Base-by-base conservation (phyloP, 305 asterid genomes). In the Coffea humblotiana region DNA sequence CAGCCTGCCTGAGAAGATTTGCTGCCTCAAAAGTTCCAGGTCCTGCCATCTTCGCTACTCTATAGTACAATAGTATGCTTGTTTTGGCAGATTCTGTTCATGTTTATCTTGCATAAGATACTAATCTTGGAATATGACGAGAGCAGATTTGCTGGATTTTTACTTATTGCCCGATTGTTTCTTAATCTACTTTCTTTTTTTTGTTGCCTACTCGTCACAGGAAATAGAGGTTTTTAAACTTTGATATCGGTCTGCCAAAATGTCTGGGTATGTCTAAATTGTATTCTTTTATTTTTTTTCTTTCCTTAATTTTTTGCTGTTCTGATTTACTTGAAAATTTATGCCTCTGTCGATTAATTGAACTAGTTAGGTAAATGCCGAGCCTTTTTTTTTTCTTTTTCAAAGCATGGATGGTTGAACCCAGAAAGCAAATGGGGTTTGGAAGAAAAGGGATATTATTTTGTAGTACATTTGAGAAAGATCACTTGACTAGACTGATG, bases 1-100 rank as follows among this genome's bases (percentile, higher is more conserved):
- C 43, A 0, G 1, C n/a, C 9, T 0, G 13, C 25, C 75, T 3
- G 35, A 11, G 9, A n/a, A 70, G 69, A 60, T 60, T 60, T 32
- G 70, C 78, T 12, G 71, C 78, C 58, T n/a, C 78, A 43, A 32
- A 63, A 63, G 12, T 45, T 49, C 19, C 71, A 76, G 79, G 79
- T 76, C 19, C 6, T 3, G n/a, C 56, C 7, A 43, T n/a, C 58
- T 75, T 61, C 6, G 18, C 67, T 56, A 3, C 43, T 60, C 12
- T n/a, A n/a, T 18, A 12, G 11, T 8, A 8, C 48, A 16, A 52
- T 23, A 23, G 4, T 18, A 58, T 58, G 64, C 25, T 8, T 25
- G 15, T 5, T 56, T 56, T 56, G 6, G 7, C 9, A 8, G 9
- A 4, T 54, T 15, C 18, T 54, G 19, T 19, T 56, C 25, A 3